Evolutionary conservation across 345 rosid species (phyloP), one percentile per base, ranked within the genome.

Genomic region (Eucalyptus grandis): DNA sequence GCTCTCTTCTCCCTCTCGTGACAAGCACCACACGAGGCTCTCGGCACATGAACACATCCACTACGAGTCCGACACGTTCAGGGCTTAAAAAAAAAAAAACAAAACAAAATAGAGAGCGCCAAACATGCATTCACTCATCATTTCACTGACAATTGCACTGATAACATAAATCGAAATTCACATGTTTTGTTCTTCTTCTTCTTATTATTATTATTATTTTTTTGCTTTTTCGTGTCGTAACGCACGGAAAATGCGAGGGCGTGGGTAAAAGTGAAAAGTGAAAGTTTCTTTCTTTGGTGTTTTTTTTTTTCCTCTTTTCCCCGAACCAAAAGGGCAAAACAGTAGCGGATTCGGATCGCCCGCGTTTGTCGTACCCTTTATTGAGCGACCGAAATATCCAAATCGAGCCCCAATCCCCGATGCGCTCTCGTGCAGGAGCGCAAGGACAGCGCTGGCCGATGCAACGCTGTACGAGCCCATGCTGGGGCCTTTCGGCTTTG

Each of bases 301-400:
- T 17, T 53, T 53, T 53, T 19, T 19, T 19, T 53, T 51, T 9
- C n/a, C 30, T 27, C 14, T 60, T 60, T 60, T 60, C 8, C 34
- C 31, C 14, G 15, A 6, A 6, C 69, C 69, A 62, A 62, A 69
- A 69, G 44, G 80, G 82, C 26, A 21, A 72, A 37, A 40, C 82
- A 19, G 82, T 11, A 37, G 82, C 27, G 30, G 44, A 44, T 44
- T 49, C 80, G 88, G 50, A 54, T 88, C 88, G 92, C 91, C 92
- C 88, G 92, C 91, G 86, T 89, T 89, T 89, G 87, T 86, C 90
- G 92, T 89, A 90, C 90, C 87, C 85, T 88, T n/a, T 37, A 37
- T 72, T 37, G 43, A 72, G 83, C 47, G 27, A 26, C 7, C 47
- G 83, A 69, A 69, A 34, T 69, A 17, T 31, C 80, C 80, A 16